Base-by-base conservation (phyloP, 1,284 basidiomycete species). In the Ganoderma lucidum region DNA sequence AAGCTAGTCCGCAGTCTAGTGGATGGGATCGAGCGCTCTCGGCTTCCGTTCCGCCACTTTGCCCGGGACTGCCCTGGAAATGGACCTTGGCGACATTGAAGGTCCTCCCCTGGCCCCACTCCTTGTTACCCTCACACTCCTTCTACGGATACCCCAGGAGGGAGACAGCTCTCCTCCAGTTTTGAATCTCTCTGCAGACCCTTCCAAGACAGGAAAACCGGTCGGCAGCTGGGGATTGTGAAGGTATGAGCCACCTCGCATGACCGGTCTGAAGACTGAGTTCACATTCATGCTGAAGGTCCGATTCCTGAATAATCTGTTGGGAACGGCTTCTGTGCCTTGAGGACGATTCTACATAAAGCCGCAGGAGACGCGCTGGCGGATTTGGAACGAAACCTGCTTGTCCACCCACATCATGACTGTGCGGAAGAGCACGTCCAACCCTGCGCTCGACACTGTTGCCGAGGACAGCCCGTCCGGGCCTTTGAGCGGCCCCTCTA, bases 401-500 rank as follows among this genome's bases (percentile, higher is more conserved):
- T 35, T 39, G 58, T n/a, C 58, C 8, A 14, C 23, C 59, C 37
- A 17, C 59, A 42, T 42, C 32, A 75, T 75, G 74, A 71, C 72
- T 59, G 19, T 72, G 53, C 48, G 58, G 53, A 74, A 64, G 63
- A 70, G 55, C 32, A 48, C 66, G 8, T 72, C 75, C 55, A 72
- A 66, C 53, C 55, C 74, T 3, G 61, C 72, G 5, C 51, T 74
- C 44, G 60, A 65, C 48, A 32, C 59, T 5, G 48, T 55, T 19
- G 63, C 32, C 5, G 71, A 75, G 15, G 65, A 72, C 19, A 63
- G 59, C 10, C 79, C 77, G 6, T 75, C 76, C 0, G 80, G 80
- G 1, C 80, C 80, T 28, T 74, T 80, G 45, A 80, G 80, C 63
- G 79, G 80, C 3, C 81, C 81, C 0, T 82, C 81, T 4, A 75